These are phyloP conservation scores for Iodosphaeria phyllophila DNA, from an alignment of 2,329 filamentous ascomycete species.

Conservation along the genomic window DNA sequence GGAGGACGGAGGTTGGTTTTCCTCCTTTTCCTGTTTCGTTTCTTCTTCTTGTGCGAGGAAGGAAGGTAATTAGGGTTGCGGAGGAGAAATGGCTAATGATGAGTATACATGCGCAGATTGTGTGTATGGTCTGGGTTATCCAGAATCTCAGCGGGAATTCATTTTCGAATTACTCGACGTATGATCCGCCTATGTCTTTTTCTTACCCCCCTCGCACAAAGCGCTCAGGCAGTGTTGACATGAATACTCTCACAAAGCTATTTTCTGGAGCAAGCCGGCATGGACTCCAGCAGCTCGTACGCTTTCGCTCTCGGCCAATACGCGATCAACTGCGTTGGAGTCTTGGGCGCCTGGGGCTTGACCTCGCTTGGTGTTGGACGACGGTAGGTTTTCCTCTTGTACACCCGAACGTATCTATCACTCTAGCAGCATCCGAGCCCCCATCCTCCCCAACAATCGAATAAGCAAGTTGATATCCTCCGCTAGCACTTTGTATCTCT, in stretches of 20 bases:
- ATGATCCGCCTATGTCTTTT: conserved; percentile 6
- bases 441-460: conserved; percentile 12
- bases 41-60: too few relatives aligned
- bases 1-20: conserved; percentile 49
- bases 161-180: conserved; percentile 46
- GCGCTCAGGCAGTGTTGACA: conserved; percentile 6
- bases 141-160: conserved; percentile 45
- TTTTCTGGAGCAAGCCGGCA: conserved; percentile 40
- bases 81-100: too few relatives aligned
- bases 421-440: too few relatives aligned
- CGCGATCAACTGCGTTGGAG: conserved; percentile 59
- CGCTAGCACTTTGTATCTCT: conserved; percentile 48
- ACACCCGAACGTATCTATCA: neutral
- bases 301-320: conserved; percentile 45
- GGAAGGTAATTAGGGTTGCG: too few relatives aligned
- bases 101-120: conserved; percentile 24
- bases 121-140: conserved; percentile 45
- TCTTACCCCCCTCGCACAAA: neutral
- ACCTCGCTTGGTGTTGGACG: conserved; percentile 62
- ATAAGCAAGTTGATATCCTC: too few relatives aligned
- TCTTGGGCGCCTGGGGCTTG: conserved; percentile 65
- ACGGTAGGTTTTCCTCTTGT: conserved; percentile 24
- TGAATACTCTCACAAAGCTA: conserved; percentile 22
- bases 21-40: too few relatives aligned
- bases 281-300: conserved; percentile 31